A percentile compares a stretch with the other conserved stretches of the same genome.
Evolutionary conservation across 2,329 filamentous ascomycete species (phyloP).

Genomic region (Trichophyton benhamiae): DNA sequence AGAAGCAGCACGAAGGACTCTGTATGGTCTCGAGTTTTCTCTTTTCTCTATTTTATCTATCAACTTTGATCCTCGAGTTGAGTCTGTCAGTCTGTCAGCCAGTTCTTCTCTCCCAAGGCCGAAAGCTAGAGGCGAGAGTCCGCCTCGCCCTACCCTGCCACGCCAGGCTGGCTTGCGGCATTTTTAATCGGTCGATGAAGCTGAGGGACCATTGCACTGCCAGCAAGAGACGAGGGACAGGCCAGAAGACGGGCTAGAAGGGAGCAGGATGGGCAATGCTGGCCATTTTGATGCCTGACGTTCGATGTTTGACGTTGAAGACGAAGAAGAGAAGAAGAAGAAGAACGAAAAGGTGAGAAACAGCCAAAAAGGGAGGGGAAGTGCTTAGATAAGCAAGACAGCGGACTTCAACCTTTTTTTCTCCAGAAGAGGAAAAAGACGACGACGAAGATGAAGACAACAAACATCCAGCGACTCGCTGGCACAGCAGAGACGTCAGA

Average conservation of each 20-base stretch:
- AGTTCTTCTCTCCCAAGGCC: background rate
- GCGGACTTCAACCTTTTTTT: background rate
- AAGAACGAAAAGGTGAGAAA: background rate
- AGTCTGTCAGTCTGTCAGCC: no score
- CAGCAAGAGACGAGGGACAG: background rate
- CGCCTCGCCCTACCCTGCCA: slow-evolving; percentile 2
- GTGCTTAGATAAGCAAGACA: background rate
- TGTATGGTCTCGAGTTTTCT: background rate
- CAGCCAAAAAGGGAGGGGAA: background rate
- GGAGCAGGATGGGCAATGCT: background rate
- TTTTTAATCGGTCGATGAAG: background rate
- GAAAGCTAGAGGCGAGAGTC: background rate
- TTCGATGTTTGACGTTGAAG: background rate
- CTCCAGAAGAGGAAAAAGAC: background rate
- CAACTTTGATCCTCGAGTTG: background rate
- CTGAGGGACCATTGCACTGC: background rate
- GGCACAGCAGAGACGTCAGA: background rate
- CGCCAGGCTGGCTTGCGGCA: background rate
- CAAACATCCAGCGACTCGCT: background rate
- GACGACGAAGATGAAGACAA: background rate
- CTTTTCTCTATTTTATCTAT: background rate
- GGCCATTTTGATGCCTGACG: background rate
- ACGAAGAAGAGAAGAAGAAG: background rate
- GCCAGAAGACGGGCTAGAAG: background rate
- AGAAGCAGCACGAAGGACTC: background rate